Percentiles rank a stretch among this genome's conserved stretches.
phyloP scores from a whole-genome alignment of 2,329 filamentous ascomycete species.

The Pseudogymnoascus sp. region DNA sequence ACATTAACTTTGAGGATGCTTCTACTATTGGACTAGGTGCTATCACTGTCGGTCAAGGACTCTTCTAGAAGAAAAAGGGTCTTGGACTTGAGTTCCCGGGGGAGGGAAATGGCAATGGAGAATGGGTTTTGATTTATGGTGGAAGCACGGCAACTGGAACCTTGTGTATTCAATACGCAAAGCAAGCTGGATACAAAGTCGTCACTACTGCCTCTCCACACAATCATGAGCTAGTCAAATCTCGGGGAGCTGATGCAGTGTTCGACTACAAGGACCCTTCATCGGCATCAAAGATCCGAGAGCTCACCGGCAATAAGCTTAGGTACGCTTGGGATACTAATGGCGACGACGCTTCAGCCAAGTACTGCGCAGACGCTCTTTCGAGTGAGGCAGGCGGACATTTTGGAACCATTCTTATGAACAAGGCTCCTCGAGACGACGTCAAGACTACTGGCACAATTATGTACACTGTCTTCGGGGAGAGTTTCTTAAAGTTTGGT shows the following conservation, averaged over 20 bases:
- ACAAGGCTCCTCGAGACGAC: neutral
- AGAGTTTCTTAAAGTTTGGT: conserved; percentile 22
- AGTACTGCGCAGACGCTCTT: conserved; percentile 26
- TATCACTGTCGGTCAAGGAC: conserved; percentile 14
- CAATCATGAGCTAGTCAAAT: conserved; percentile 41
- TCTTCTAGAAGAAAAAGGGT: conserved; percentile 17
- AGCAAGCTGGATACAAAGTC: conserved; percentile 31
- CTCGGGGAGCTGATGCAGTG: conserved; percentile 39
- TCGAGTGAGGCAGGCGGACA: conserved; percentile 35
- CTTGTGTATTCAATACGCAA: conserved; percentile 43
- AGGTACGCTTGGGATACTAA: conserved; percentile 40
- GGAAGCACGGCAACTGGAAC: conserved; percentile 44
- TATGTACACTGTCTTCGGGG: conserved; percentile 36
- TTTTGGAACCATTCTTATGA: conserved; percentile 20
- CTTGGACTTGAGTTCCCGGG: conserved; percentile 14
- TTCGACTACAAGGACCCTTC: conserved; percentile 46
- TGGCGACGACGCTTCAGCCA: conserved; percentile 34
- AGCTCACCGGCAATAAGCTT: conserved; percentile 37
- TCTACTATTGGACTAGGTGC: conserved; percentile 15
- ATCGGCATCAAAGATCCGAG: conserved; percentile 39
- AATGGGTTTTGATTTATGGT: conserved; percentile 42
- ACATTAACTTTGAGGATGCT: conserved; percentile 12
- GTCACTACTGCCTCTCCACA: conserved; percentile 39
- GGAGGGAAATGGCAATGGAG: neutral
- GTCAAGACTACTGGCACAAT: conserved; percentile 27